phyloP scores from a whole-genome alignment of 1,139 yeast species.

The Candida frijolesensis region DNA sequence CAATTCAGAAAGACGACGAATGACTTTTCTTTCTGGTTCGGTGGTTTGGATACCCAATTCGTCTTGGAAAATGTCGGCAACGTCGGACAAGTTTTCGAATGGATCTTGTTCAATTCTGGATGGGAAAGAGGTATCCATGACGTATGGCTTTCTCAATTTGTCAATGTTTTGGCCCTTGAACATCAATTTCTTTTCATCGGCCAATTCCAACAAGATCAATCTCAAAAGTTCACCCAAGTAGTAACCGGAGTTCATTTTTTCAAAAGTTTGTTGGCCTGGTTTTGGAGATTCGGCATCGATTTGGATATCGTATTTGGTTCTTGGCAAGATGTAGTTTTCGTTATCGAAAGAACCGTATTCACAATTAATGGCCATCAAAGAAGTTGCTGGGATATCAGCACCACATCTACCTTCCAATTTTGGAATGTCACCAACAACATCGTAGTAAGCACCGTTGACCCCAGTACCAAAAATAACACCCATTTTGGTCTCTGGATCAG shows the following conservation, averaged over 20 bases:
- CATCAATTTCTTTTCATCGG: conserved; percentile 58
- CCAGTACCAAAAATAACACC: conserved; percentile 98
- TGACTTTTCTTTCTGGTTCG: conserved; percentile 75
- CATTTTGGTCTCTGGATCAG: conserved; percentile 87
- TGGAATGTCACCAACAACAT: conserved; percentile 70
- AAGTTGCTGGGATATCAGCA: conserved; percentile 60
- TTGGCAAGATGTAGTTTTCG: conserved; percentile 80
- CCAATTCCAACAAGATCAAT: conserved; percentile 73
- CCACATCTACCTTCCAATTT: conserved; percentile 76
- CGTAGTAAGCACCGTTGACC: conserved; percentile 96
- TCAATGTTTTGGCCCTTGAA: conserved; percentile 70
- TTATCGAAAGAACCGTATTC: conserved; percentile 98
- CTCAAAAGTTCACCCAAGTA: conserved; percentile 93
- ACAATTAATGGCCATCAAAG: conserved; percentile 95
- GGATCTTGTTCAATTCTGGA: conserved; percentile 89
- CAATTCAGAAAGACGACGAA: conserved; percentile 82
- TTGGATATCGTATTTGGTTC: conserved; percentile 81
- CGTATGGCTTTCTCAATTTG: conserved; percentile 58
- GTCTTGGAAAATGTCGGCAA: conserved; percentile 62
- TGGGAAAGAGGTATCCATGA: conserved; percentile 88
- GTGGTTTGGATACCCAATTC: conserved; percentile 68
- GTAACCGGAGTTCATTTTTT: conserved; percentile 97
- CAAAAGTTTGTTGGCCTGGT: conserved; percentile 95
- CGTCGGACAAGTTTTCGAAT: conserved; percentile 79
- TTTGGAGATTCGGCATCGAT: conserved; percentile 90